These are phyloP conservation scores for Dysphania ambrosioides DNA, from an alignment of 148 eudicot genomes.

Conservation along the genomic window DNA sequence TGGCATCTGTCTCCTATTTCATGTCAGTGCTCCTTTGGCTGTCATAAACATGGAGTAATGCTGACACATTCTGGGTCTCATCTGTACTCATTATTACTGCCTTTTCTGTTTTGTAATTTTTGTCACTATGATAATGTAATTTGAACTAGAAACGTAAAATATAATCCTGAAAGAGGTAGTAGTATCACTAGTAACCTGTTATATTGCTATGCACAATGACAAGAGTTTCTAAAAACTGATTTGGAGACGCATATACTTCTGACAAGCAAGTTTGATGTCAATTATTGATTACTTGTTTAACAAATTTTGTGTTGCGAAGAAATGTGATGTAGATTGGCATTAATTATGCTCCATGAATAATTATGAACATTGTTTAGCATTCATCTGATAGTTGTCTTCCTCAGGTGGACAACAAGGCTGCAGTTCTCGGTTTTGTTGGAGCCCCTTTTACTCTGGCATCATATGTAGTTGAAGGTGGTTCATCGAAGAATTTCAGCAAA, in stretches of 20 bases:
- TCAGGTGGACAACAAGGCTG: slow-evolving; percentile 90
- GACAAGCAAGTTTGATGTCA: neutral
- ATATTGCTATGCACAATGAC: neutral
- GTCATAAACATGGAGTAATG: too few species aligned
- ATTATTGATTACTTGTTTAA: neutral
- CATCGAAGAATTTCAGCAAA: slow-evolving; percentile 90
- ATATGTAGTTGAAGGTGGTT: slow-evolving; percentile 94
- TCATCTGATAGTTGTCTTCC: slow-evolving; percentile 12
- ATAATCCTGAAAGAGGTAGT: too few species aligned
- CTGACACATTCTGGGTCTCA: neutral
- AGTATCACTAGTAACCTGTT: too few species aligned
- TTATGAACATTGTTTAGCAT: neutral
- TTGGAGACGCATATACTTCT: neutral
- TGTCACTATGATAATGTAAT: neutral
- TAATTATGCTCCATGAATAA: neutral
- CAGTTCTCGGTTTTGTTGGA: slow-evolving; percentile 95
- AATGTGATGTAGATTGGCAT: neutral
- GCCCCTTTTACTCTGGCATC: slow-evolving; percentile 98
- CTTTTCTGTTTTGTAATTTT: neutral
- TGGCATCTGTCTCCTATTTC: neutral
- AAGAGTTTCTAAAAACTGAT: neutral
- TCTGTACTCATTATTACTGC: neutral
- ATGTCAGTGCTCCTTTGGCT: too few species aligned
- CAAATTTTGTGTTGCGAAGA: neutral
- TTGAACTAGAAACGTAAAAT: neutral